Evolutionary conservation across 331 rosid genomes (phyloP).

Genomic region (Malus hybrid): DNA sequence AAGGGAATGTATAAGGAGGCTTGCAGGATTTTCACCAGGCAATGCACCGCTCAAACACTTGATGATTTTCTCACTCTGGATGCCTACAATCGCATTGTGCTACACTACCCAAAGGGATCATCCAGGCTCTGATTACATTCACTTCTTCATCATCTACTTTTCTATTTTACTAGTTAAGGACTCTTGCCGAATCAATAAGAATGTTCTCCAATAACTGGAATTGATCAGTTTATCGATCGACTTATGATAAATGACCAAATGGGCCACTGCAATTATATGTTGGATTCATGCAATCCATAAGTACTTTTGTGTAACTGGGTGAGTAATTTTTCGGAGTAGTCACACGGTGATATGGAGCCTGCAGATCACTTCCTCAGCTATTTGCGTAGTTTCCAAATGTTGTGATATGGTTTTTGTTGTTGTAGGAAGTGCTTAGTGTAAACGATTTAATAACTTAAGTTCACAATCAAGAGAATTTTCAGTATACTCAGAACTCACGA

Average conservation of each 20-base stretch:
- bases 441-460: background rate
- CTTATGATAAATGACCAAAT: background rate
- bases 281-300: background rate
- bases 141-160: background rate
- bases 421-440: background rate
- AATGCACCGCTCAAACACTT: conserved; percentile 60
- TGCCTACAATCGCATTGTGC: conserved; percentile 56
- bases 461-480: too few species aligned
- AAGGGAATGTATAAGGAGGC: conserved; percentile 75
- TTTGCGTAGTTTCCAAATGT: background rate
- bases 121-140: conserved; percentile 34
- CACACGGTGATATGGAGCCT: background rate
- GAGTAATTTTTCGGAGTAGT: background rate
- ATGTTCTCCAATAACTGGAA: background rate
- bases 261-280: background rate
- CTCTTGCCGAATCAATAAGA: background rate
- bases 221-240: background rate
- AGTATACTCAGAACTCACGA: too few species aligned
- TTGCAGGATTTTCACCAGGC: conserved; percentile 53
- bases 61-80: conserved; percentile 86
- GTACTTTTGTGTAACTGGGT: background rate
- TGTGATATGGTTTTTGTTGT: background rate
- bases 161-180: background rate
- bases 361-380: background rate
- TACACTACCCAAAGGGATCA: conserved; percentile 39